Conservation (phyloP, 2,329 filamentous ascomycete species). For the Calonectria hawksworthii region DNA sequence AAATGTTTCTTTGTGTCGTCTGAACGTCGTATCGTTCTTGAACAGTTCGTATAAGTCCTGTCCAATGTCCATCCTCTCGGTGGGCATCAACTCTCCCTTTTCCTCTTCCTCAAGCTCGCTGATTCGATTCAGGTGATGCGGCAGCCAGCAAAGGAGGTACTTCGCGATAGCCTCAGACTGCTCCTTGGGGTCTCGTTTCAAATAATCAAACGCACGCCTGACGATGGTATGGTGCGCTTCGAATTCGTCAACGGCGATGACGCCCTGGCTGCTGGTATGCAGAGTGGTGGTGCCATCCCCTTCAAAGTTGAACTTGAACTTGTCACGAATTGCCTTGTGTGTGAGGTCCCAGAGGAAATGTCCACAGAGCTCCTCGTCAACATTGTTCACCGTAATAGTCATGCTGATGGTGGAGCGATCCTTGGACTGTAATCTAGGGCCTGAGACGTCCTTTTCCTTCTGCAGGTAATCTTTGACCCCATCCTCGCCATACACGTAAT, state of each 20-base stretch:
- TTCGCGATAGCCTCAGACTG: background rate
- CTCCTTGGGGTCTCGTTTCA: background rate
- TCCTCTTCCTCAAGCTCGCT: background rate
- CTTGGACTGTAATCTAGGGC: background rate
- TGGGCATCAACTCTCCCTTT: background rate
- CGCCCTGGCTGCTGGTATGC: background rate
- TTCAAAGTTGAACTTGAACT: conserved; percentile 9
- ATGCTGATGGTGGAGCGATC: background rate
- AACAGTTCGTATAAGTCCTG: background rate
- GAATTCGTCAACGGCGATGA: background rate
- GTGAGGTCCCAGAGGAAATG: background rate
- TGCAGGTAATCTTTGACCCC: background rate
- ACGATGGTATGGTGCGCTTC: background rate
- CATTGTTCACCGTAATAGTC: background rate
- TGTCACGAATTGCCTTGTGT: background rate
- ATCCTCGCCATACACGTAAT: background rate
- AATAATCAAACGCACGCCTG: background rate
- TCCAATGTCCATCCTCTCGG: background rate
- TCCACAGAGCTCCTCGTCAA: background rate
- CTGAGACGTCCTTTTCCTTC: background rate
- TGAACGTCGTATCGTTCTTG: background rate
- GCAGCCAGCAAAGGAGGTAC: background rate
- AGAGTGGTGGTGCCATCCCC: background rate
- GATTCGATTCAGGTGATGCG: background rate
- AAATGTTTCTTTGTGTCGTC: background rate